Evolutionary conservation across 805 yeast species (phyloP).

Genomic region (Suhomyces sp.): DNA sequence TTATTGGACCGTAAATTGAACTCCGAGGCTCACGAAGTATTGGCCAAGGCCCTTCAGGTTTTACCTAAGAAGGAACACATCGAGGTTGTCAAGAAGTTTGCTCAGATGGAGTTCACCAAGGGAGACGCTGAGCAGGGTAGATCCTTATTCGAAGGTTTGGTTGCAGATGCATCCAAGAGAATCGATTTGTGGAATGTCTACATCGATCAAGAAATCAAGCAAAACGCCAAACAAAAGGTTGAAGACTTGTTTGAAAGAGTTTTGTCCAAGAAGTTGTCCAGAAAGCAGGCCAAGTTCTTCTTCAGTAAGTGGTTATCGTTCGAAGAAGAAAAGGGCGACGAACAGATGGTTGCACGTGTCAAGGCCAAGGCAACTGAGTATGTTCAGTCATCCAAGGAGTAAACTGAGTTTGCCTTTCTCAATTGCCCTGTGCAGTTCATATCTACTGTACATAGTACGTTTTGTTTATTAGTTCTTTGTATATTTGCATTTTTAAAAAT

Average conservation of each 20-base stretch:
- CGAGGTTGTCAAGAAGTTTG: conserved; percentile 83
- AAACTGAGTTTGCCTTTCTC: neutral
- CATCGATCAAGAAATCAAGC: conserved; percentile 87
- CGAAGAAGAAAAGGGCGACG: conserved; percentile 69
- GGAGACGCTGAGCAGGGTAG: conserved; percentile 96
- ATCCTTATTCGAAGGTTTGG: conserved; percentile 87
- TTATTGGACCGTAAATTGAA: conserved; percentile 55
- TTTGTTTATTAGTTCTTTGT: neutral
- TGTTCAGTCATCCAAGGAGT: conserved; percentile 35
- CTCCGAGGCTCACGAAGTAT: conserved; percentile 66
- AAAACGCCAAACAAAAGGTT: conserved; percentile 60
- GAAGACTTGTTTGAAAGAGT: conserved; percentile 84
- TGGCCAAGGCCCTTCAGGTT: conserved; percentile 69
- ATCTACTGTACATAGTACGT: neutral
- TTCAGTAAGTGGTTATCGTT: conserved; percentile 86
- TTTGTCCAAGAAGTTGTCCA: conserved; percentile 58
- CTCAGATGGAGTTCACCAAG: conserved; percentile 77
- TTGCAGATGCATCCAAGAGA: conserved; percentile 87
- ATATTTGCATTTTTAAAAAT: conserved; percentile 1
- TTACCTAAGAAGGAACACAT: conserved; percentile 72
- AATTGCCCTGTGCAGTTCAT: neutral
- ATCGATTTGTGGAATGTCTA: conserved; percentile 94
- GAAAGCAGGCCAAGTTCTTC: conserved; percentile 92
- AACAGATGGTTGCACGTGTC: conserved; percentile 73
- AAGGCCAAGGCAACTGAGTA: conserved; percentile 88